These are phyloP conservation scores for Ceratobasidium sp. DNA, from an alignment of 1,284 basidiomycete species.

Conservation along the genomic window DNA sequence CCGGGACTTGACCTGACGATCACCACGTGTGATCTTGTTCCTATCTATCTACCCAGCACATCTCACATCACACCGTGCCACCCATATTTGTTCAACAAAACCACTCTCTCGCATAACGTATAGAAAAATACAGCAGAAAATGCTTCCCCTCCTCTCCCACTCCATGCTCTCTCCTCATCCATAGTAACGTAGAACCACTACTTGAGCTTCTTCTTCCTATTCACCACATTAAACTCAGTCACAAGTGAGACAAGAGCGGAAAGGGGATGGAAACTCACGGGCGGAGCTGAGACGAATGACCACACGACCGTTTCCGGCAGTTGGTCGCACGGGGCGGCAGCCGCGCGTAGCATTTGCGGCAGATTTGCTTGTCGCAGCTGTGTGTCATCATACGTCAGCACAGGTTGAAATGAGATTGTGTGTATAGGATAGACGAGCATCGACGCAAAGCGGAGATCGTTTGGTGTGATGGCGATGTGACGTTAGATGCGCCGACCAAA, in stretches of 20 bases:
- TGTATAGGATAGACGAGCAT: too few species aligned
- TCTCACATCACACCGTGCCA: not conserved
- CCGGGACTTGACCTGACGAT: conserved; percentile 2
- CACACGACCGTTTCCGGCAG: conserved; percentile 94
- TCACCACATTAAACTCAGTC: conserved; percentile 36
- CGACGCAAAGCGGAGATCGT: too few species aligned
- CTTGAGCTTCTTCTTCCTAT: conserved; percentile 95
- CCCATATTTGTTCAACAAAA: not conserved
- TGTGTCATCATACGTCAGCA: not conserved
- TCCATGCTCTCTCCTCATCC: too few species aligned
- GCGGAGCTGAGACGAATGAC: conserved; percentile 95
- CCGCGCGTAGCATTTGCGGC: conserved; percentile 99
- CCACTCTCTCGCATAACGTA: conserved; percentile 9
- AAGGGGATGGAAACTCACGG: conserved; percentile 71
- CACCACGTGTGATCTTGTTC: conserved; percentile 22
- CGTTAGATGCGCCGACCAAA: too few species aligned
- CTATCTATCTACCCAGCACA: not conserved
- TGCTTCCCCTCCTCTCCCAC: too few species aligned
- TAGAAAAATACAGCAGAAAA: conserved; percentile 33
- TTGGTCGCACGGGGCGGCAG: conserved; percentile 99
- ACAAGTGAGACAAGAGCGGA: too few species aligned
- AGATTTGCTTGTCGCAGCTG: conserved; percentile 94
- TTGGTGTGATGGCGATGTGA: too few species aligned
- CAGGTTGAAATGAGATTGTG: too few species aligned
- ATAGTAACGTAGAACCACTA: conserved; percentile 64